Percentiles rank a stretch among this genome's conserved stretches.
Conservation (phyloP, 257 asterid genomes). For the Solanum appendiculatum region DNA sequence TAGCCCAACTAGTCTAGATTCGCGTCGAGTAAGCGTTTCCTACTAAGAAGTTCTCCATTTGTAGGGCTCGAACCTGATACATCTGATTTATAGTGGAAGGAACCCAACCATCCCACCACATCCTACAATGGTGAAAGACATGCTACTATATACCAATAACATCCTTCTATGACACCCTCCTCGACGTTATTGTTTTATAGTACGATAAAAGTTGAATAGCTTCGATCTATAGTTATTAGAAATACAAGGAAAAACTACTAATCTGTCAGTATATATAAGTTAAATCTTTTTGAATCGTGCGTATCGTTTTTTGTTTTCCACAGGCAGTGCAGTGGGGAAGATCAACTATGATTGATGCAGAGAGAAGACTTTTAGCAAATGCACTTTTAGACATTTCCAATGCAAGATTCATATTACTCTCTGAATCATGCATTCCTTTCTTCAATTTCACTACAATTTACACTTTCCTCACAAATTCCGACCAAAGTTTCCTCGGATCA, state of each 20-base stretch:
- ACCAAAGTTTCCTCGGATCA: constrained; percentile 40
- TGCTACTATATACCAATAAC: background rate
- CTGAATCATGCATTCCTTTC: constrained; percentile 73
- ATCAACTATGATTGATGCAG: constrained; percentile 64
- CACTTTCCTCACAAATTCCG: constrained; percentile 40
- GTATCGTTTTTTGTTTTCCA: background rate
- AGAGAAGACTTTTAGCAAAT: constrained; percentile 59
- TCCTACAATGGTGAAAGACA: background rate
- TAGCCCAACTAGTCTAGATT: background rate
- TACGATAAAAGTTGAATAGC: background rate
- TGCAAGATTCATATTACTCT: constrained; percentile 55
- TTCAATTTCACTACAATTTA: constrained; percentile 58
- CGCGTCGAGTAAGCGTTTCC: background rate
- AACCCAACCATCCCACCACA: background rate
- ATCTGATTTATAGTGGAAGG: background rate
- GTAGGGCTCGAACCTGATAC: background rate
- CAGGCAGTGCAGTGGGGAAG: constrained; percentile 74
- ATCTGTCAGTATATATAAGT: background rate
- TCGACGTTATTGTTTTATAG: background rate
- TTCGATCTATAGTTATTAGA: background rate
- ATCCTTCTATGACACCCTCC: background rate
- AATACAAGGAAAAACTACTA: background rate
- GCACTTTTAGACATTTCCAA: constrained; percentile 67
- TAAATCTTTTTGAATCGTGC: background rate
- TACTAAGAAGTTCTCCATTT: background rate